phyloP scores from a whole-genome alignment of 2,329 filamentous ascomycete genomes.

The Sporothrix protearum region DNA sequence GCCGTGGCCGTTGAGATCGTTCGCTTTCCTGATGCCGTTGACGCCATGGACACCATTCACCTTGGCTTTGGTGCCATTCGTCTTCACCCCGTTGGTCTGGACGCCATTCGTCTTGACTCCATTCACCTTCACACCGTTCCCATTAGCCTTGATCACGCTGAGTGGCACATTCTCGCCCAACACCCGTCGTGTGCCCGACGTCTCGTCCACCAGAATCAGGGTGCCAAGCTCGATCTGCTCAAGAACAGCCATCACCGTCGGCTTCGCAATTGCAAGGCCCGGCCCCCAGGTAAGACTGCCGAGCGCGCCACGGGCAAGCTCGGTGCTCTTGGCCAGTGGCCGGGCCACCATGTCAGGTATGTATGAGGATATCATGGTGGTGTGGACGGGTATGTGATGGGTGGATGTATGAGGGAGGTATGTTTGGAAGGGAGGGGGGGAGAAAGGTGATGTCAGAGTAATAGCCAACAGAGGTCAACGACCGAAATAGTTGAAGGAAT shows the following conservation, averaged over 20 bases:
- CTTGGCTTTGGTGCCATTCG: not conserved
- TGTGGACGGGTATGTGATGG: not conserved
- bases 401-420: not conserved
- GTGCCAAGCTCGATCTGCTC: constrained; percentile 48
- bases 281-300: constrained; percentile 48
- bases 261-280: constrained; percentile 45
- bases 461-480: not conserved
- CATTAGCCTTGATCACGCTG: not conserved
- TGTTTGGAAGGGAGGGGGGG: no score
- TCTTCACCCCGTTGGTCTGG: constrained; percentile 1
- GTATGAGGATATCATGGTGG: constrained; percentile 31
- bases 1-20: not conserved
- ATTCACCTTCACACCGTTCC: not conserved
- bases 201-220: constrained; percentile 47
- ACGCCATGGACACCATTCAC: constrained; percentile 7
- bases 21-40: not conserved
- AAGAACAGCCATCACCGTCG: constrained; percentile 45
- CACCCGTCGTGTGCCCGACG: constrained; percentile 40
- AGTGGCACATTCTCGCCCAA: constrained; percentile 44
- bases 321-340: constrained; percentile 40
- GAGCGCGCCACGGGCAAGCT: constrained; percentile 42
- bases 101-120: not conserved
- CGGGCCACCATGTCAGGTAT: constrained; percentile 34
- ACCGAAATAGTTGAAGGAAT: not conserved
- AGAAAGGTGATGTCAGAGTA: not conserved